phyloP scores from a whole-genome alignment of 2,329 filamentous ascomycete genomes.

The Diplodia scrobiculata region DNA sequence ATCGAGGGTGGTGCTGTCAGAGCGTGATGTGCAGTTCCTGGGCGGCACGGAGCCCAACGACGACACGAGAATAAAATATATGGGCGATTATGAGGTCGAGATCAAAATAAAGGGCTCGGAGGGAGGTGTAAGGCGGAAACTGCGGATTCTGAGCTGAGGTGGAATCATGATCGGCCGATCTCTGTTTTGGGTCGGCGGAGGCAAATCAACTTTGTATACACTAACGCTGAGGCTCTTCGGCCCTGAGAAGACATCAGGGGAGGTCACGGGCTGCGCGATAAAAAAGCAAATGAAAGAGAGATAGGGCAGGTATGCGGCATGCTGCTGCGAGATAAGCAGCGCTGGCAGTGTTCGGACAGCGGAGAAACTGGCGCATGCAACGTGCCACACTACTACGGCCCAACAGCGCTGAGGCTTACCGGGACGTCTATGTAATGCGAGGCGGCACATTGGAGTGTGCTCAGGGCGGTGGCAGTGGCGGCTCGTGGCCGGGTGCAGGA shows the following conservation, averaged over 20 bases:
- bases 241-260: neutral
- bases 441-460: slow-evolving; percentile 7
- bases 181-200: neutral
- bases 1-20: slow-evolving; percentile 52
- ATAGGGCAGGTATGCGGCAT: slow-evolving; percentile 1
- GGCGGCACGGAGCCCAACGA: slow-evolving; percentile 33
- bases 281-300: neutral
- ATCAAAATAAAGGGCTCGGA: slow-evolving; percentile 52
- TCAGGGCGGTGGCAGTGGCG: neutral
- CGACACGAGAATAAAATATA: slow-evolving; percentile 53
- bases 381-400: neutral
- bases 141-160: slow-evolving; percentile 14
- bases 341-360: neutral
- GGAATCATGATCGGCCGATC: slow-evolving; percentile 20
- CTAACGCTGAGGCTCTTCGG: slow-evolving; percentile 15
- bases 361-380: neutral
- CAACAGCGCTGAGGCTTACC: neutral
- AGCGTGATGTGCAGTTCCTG: slow-evolving; percentile 56
- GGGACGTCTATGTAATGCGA: neutral
- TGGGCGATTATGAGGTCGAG: slow-evolving; percentile 57
- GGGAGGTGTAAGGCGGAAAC: slow-evolving; percentile 14
- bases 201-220: neutral
- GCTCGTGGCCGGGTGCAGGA: neutral
- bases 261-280: slow-evolving; percentile 19
- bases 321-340: slow-evolving; percentile 16